These are phyloP conservation scores for Neurospora sp. DNA, from an alignment of 2,329 filamentous ascomycete genomes.

Conservation along the genomic window DNA sequence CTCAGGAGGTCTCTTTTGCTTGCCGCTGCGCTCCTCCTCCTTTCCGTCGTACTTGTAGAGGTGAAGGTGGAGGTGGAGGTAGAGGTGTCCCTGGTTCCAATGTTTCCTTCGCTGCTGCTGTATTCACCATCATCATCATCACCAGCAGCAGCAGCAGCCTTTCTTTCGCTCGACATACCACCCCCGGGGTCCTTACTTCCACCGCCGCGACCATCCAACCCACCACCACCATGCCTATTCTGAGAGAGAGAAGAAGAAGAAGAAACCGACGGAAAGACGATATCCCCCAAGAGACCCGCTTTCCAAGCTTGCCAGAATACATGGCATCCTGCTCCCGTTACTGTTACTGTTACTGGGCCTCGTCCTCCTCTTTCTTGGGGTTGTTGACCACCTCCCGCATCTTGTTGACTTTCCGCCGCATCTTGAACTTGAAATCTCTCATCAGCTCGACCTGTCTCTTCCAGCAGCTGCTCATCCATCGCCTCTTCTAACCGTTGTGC, in stretches of 20 bases:
- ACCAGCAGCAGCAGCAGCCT: neutral
- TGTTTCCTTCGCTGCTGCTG: neutral
- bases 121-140: neutral
- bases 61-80: too few species aligned
- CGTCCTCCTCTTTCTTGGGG: neutral
- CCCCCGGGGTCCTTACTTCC: neutral
- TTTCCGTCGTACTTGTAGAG: neutral
- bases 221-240: too few species aligned
- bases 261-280: neutral
- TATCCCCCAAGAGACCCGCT: neutral
- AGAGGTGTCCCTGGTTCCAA: too few species aligned
- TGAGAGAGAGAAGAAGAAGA: neutral
- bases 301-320: neutral
- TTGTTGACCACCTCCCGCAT: too few species aligned
- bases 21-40: neutral
- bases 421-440: too few species aligned
- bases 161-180: neutral
- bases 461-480: too few species aligned
- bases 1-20: neutral
- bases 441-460: too few species aligned
- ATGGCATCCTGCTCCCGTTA: neutral
- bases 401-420: too few species aligned
- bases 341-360: too few species aligned
- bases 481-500: too few species aligned
- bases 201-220: neutral